Base-by-base conservation (phyloP, 2,329 filamentous ascomycete species). In the Colletotrichum destructivum region DNA sequence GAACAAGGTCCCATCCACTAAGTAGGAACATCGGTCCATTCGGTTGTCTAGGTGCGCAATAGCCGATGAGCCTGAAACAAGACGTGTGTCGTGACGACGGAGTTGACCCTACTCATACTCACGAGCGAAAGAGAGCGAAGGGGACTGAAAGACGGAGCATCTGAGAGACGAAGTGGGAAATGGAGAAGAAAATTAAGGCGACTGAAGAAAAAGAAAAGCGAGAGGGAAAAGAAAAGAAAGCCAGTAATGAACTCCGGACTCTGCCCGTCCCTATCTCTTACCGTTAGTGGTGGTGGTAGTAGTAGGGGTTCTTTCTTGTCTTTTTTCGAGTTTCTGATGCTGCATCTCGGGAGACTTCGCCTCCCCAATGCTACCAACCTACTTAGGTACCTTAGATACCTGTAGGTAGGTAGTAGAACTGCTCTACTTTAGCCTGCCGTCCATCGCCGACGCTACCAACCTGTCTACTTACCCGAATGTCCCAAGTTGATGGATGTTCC, bases 41-140 rank as follows among this genome's bases (percentile, higher is more conserved):
- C 62, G 62, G 54, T 69, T 56, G 55, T 65, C 55, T 54, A 35
- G 31, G 31, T 35, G 23, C 40, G 64, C 64, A 56, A 68, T 67
- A 44, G 56, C 51, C 16, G 42, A 15, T 15, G 64, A 46, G 49
- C 63, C 56, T 63, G 26, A 56, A 54, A 57, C 40, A 51, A 55
- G 51, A 44, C 42, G 54, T 67, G 51, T 62, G 51, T 62, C 64
- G 51, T 46, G 46, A 64, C 68, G 46, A 71, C 64, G 44, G 18
- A 8, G 61, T 35, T 35, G 31, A 9, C 31, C 31, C 31, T 35
- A 9, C 8, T 9, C 31, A 35, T 9, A 35, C 31, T 35, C 31
- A 35, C 31, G 31, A 9, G 31, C 31, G 31, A 35, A 35, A 35
- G 8, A 2, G 31, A 35, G 31, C 31, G 31, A 35, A 9, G 31